Percentiles rank a stretch among this genome's conserved stretches.
phyloP scores from a whole-genome alignment of 306 rosid species.

The Sphenostylis stenocarpa region DNA sequence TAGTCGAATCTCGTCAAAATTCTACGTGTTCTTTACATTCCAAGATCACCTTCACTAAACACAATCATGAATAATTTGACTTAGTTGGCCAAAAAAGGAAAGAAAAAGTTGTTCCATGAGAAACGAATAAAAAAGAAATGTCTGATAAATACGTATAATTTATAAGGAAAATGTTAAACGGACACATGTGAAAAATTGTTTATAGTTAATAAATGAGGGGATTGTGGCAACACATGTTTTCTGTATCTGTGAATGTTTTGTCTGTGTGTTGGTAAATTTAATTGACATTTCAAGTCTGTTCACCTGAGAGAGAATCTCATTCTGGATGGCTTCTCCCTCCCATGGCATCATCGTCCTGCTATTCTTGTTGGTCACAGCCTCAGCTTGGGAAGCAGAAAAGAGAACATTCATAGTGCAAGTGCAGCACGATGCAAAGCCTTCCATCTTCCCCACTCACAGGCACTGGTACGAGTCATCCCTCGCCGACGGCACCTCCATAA shows the following conservation, averaged over 20 bases:
- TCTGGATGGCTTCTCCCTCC: not conserved
- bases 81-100: too few relatives aligned
- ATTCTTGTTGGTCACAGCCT: not conserved
- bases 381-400: constrained; percentile 10
- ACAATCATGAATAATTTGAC: too few relatives aligned
- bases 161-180: too few relatives aligned
- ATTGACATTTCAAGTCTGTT: not conserved
- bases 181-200: not conserved
- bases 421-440: constrained; percentile 59
- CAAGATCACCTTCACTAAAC: too few relatives aligned
- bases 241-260: too few relatives aligned
- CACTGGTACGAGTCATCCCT: constrained; percentile 78
- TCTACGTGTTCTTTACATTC: too few relatives aligned
- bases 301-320: not conserved
- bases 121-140: too few relatives aligned
- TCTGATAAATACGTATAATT: too few relatives aligned
- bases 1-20: too few relatives aligned
- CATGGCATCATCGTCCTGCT: not conserved
- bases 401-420: constrained; percentile 73
- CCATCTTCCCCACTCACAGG: constrained; percentile 70
- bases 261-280: not conserved
- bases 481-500: not conserved
- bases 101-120: too few relatives aligned
- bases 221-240: not conserved
- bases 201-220: not conserved